A percentile compares a stretch with the other conserved stretches of the same genome.
Conservation (phyloP, 371 early-diverging fungal genomes). For the Lichtheimia ornata region DNA sequence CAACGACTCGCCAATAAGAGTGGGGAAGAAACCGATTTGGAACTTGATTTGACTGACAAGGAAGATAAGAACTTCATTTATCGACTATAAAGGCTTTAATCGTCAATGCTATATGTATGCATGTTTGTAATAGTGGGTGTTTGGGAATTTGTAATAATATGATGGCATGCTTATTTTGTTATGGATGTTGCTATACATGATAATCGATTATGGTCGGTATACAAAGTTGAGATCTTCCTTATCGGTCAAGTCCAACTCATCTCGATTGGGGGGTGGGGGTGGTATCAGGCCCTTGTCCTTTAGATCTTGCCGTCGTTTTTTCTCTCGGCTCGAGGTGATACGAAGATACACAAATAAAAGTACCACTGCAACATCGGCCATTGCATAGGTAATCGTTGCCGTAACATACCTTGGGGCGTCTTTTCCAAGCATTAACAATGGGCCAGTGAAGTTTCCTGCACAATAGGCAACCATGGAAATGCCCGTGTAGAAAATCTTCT, state of each 20-base stretch:
- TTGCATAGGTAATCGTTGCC: constrained; percentile 20
- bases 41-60: constrained; percentile 28
- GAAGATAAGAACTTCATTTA: constrained; percentile 33
- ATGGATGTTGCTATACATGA: neutral
- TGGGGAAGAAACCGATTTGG: constrained; percentile 9
- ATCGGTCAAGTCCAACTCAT: constrained; percentile 38
- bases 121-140: no score
- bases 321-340: constrained; percentile 6
- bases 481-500: constrained; percentile 19
- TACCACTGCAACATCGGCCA: constrained; percentile 20
- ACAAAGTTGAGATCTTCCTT: constrained; percentile 40
- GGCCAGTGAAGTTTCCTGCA: constrained; percentile 19
- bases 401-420: constrained; percentile 17
- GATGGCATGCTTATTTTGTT: no score
- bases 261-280: constrained; percentile 17
- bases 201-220: constrained; percentile 25
- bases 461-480: constrained; percentile 22
- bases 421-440: constrained; percentile 17
- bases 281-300: neutral
- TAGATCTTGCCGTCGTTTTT: neutral
- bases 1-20: constrained; percentile 12
- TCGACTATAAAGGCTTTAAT: constrained; percentile 15
- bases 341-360: constrained; percentile 18
- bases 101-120: no score
- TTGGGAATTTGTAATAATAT: no score